These are phyloP conservation scores for Sporothrix sp. DNA, from an alignment of 2,329 filamentous ascomycete species.

Conservation along the genomic window DNA sequence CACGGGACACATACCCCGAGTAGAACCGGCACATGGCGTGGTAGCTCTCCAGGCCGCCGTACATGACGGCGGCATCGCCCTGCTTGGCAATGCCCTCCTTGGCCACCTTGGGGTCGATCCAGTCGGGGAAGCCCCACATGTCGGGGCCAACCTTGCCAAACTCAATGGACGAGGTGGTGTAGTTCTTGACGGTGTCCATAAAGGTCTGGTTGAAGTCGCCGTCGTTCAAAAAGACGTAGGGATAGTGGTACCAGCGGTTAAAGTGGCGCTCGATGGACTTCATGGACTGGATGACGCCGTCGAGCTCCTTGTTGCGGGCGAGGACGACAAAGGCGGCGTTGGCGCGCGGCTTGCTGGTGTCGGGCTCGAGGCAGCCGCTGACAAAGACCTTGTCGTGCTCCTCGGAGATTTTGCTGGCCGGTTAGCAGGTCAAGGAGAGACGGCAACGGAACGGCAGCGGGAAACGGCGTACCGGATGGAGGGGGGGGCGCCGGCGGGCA, in stretches of 20 bases:
- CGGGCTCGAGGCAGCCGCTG: conserved; percentile 74
- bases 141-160: conserved; percentile 85
- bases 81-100: conserved; percentile 95
- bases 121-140: conserved; percentile 96
- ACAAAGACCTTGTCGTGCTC: conserved; percentile 96
- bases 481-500: conserved; percentile 80
- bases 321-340: conserved; percentile 95
- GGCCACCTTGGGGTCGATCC: conserved; percentile 87
- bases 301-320: conserved; percentile 90
- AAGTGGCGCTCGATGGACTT: conserved; percentile 98
- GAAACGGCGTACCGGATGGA: conserved; percentile 63
- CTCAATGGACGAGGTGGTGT: conserved; percentile 80
- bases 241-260: conserved; percentile 98
- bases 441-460: not conserved
- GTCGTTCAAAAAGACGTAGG: conserved; percentile 96
- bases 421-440: not conserved
- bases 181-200: conserved; percentile 76
- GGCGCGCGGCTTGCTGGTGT: conserved; percentile 68
- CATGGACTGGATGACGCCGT: conserved; percentile 90
- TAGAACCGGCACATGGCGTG: conserved; percentile 99
- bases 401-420: conserved; percentile 80
- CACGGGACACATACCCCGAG: conserved; percentile 59
- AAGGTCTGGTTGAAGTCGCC: conserved; percentile 94
- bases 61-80: conserved; percentile 97
- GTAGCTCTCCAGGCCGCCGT: conserved; percentile 96